These are phyloP conservation scores for Candida nanaspora DNA, from an alignment of 805 yeast species.

Conservation along the genomic window DNA sequence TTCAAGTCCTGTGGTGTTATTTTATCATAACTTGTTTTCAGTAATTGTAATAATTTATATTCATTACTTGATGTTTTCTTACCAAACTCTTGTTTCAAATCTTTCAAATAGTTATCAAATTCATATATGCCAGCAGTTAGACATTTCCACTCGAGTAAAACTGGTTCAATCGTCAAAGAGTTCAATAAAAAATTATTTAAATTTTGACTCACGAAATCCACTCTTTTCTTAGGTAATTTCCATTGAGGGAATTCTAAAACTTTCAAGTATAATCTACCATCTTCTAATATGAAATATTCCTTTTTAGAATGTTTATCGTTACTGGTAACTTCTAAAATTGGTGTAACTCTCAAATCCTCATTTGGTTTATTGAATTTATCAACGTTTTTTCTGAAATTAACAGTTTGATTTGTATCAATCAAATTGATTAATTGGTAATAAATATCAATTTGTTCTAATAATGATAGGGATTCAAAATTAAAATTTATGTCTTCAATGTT, in stretches of 20 bases:
- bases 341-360: constrained; percentile 15
- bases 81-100: constrained; percentile 16
- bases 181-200: background rate
- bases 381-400: constrained; percentile 44
- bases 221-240: constrained; percentile 27
- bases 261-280: constrained; percentile 43
- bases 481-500: constrained; percentile 11
- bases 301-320: constrained; percentile 6
- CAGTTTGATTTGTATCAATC: constrained; percentile 32
- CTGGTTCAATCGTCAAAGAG: constrained; percentile 26
- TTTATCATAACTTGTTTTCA: constrained; percentile 26
- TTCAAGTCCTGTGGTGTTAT: constrained; percentile 40
- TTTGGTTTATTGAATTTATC: constrained; percentile 24
- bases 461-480: constrained; percentile 31
- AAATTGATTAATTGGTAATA: constrained; percentile 33
- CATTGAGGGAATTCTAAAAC: constrained; percentile 24
- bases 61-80: constrained; percentile 18
- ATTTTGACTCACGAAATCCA: constrained; percentile 15
- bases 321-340: constrained; percentile 11
- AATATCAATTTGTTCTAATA: constrained; percentile 43
- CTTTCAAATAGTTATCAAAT: constrained; percentile 27
- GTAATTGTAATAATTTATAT: constrained; percentile 21
- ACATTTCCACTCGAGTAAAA: constrained; percentile 28
- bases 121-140: constrained; percentile 38
- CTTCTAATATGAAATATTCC: constrained; percentile 37